Evolutionary conservation across 2,329 filamentous ascomycete genomes (phyloP), one percentile per base, ranked within the genome.

Genomic region (Fusarium kyushuense): DNA sequence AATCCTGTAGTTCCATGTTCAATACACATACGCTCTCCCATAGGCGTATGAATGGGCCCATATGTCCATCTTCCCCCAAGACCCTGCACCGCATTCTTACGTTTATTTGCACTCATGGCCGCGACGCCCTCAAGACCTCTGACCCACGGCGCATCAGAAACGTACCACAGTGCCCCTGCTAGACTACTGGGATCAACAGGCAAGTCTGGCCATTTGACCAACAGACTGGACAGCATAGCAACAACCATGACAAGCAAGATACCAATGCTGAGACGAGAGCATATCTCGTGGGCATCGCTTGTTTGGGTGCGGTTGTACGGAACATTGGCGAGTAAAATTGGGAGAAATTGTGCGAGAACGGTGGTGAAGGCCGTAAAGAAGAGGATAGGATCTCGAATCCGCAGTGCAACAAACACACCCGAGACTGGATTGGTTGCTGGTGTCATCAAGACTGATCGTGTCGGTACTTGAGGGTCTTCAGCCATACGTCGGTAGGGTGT

Each of bases 281-380:
- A 84, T 10, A 80, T 74, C 1, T 74, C 74, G 35, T 82, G 80
- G 2, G 81, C 77, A 9, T 67, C 67, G 29, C 75, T 73, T 2
- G 77, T 79, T 46, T 82, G 80, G 0, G 80, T 78, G 5, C 79
- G 76, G 53, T 77, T 81, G 74, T 82, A 84, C 0, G 83, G 81
- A 4, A 85, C 77, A 65, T 84, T 85, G 71, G 81, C 78, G 3
- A 86, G 77, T 2, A 83, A 73, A 13, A 85, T 74, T 0, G 83
- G 84, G 6, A 86, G 77, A 41, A 84, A 79, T 49, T 86, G 82
- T 6, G 83, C 77, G 2, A 84, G 73, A 16, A 85, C 76, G 2
- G 82, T 76, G 12, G 81, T 79, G 17, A 79, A 72, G 1, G 81
- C 79, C 6, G 81, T 78, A 17, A 78, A 58, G 36, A 79, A 75